Percentiles rank a stretch among this genome's conserved stretches.
phyloP scores from a whole-genome alignment of 202 grass and related monocot species.

The Sporobolus alterniflorus region DNA sequence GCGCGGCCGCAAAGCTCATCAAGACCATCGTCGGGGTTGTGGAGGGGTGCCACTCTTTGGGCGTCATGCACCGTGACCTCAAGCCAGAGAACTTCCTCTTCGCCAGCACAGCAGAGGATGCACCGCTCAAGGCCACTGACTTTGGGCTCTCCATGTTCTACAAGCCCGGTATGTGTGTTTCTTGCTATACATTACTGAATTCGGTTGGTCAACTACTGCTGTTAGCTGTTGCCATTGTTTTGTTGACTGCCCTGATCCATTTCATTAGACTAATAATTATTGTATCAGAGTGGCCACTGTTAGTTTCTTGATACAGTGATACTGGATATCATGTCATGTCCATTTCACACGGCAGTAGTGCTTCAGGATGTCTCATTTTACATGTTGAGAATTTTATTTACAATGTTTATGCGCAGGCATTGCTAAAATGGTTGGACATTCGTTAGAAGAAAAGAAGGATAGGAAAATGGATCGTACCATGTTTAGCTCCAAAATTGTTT shows the following conservation, averaged over 20 bases:
- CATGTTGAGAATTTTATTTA: neutral
- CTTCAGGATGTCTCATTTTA: neutral
- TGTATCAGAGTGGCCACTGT: neutral
- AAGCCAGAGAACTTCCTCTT: slow-evolving; percentile 97
- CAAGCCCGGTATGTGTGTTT: neutral
- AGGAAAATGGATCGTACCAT: neutral
- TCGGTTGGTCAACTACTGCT: neutral
- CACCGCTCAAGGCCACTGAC: neutral
- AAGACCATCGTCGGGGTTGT: slow-evolving; percentile 82
- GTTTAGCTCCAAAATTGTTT: neutral
- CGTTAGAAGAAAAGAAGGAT: neutral
- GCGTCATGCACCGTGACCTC: slow-evolving; percentile 95
- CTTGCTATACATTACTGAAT: slow-evolving; percentile 19
- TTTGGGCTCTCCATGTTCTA: neutral
- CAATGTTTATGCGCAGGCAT: neutral
- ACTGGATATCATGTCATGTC: neutral
- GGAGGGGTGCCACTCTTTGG: slow-evolving; percentile 87
- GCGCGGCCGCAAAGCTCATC: slow-evolving; percentile 78
- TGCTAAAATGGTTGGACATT: neutral
- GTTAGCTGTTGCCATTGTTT: neutral
- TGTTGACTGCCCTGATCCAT: neutral
- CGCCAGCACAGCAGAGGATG: slow-evolving; percentile 36
- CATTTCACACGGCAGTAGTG: neutral
- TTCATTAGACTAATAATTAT: neutral
- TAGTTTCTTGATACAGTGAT: neutral